Evolutionary conservation across 352 stramenopile species (phyloP), one percentile per base, ranked within the genome.

Genomic region (Pelagophyceae sp.): DNA sequence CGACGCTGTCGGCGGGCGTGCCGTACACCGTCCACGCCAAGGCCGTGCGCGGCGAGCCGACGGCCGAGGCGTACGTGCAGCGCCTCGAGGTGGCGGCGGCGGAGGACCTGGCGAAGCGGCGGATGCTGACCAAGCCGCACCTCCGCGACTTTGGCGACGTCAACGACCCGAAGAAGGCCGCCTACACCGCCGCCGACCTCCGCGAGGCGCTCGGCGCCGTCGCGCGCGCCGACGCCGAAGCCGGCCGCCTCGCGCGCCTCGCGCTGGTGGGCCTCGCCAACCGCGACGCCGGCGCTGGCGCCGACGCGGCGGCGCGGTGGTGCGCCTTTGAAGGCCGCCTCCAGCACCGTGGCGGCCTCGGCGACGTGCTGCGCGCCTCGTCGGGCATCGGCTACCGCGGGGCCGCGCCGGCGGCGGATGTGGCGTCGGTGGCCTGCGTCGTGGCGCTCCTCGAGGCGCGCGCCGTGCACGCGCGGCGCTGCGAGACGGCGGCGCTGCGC

Each of bases 381-480:
- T 11, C 58, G 15, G 23, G 58, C 29, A n/a, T n/a, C n/a, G n/a
- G n/a, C n/a, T n/a, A n/a, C n/a, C n/a, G n/a, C n/a, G 23, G 58
- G 11, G 58, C 15, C 11, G 15, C 58, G 15, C 15, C 27, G 11
- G 29, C 58, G 58, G 29, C 15, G 15, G 23, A 11, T 27, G 58
- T 33, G 58, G 11, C 23, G 29, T 31, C 15, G 5, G 23, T 31
- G 23, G 58, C 58, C 15, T 11, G 15, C 58, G 11, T 5, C 58
- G 58, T 67, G 11, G 58, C 58, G 11, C 58, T 67, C 58, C 58
- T 67, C 58, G 58, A 67, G 58, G 58, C 23, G 23, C 58, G 58
- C 15, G 11, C 58, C 58, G 58, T 27, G 58, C 58, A 67, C 15
- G 58, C 58, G 58, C 23, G 23, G 11, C 58, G 58, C 15, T 67